Evolutionary conservation across 2,329 filamentous ascomycete species (phyloP).

Genomic region (Xylaria sp.): DNA sequence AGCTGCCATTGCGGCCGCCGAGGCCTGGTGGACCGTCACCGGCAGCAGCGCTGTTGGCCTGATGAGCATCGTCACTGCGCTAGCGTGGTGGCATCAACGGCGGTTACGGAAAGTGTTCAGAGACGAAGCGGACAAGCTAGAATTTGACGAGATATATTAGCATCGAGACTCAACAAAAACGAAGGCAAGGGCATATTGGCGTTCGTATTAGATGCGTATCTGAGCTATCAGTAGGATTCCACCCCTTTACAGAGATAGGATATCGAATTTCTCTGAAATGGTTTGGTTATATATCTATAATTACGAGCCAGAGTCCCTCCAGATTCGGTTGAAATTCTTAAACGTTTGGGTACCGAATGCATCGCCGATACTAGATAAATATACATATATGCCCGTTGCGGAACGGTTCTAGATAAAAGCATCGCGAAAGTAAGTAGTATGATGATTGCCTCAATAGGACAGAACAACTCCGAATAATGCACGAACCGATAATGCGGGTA

Average conservation of each 20-base stretch:
- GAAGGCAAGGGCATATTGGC: too few relatives aligned
- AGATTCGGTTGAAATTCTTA: not conserved
- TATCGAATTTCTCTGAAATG: not conserved
- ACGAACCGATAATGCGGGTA: conserved; percentile 44
- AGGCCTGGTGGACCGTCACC: conserved; percentile 46
- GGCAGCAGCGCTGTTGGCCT: conserved; percentile 43
- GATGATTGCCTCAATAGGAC: conserved; percentile 4
- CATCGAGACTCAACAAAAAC: not conserved
- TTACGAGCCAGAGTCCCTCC: not conserved
- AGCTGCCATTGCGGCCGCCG: conserved; percentile 42
- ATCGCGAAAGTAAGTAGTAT: not conserved
- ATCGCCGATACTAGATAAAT: not conserved
- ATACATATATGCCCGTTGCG: not conserved
- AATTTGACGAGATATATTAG: conserved; percentile 34
- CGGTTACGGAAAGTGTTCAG: conserved; percentile 47
- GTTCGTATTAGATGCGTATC: not conserved
- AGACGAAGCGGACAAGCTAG: conserved; percentile 46
- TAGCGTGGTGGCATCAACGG: conserved; percentile 51
- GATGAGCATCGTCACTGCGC: conserved; percentile 44
- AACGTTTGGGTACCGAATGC: not conserved
- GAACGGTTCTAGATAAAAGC: not conserved
- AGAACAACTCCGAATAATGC: conserved; percentile 34
- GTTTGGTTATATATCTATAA: not conserved
- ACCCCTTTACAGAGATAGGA: not conserved
- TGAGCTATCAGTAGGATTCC: not conserved